These are phyloP conservation scores for Hydnum rufescens DNA, from an alignment of 768 basidiomycete species.

Conservation along the genomic window DNA sequence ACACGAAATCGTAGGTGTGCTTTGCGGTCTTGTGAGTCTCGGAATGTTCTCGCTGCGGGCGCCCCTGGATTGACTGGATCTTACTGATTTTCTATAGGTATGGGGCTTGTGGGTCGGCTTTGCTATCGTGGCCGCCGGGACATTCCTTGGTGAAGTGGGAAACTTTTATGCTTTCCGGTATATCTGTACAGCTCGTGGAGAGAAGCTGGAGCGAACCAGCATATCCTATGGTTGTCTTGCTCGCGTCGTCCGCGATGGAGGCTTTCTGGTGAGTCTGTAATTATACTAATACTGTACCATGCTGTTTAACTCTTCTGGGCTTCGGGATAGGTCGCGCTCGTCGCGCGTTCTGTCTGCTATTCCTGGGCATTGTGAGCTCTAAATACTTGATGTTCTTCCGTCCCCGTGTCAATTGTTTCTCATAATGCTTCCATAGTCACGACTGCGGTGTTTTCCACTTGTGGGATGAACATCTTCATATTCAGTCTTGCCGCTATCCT, in stretches of 20 bases:
- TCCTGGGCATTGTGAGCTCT: constrained; percentile 55
- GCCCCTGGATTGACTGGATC: too few relatives aligned
- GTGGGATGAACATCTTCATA: constrained; percentile 63
- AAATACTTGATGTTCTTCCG: constrained; percentile 9
- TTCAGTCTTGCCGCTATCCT: constrained; percentile 66
- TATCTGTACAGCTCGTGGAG: constrained; percentile 51
- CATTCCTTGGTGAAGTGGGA: constrained; percentile 69
- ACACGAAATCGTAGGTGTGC: constrained; percentile 74
- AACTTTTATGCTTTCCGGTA: constrained; percentile 49
- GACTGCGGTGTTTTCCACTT: constrained; percentile 72
- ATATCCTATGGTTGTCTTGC: constrained; percentile 30
- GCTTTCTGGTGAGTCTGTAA: constrained; percentile 33
- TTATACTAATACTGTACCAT: constrained; percentile 1
- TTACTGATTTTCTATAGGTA: too few relatives aligned
- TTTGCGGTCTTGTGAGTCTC: constrained; percentile 87
- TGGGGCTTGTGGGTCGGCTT: constrained; percentile 43
- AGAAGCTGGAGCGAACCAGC: constrained; percentile 41
- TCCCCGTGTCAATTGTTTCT: background rate
- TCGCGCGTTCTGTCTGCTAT: constrained; percentile 65
- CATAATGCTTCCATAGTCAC: constrained; percentile 33
- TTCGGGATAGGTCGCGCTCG: constrained; percentile 33
- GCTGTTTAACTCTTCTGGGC: background rate
- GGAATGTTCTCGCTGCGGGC: constrained; percentile 27
- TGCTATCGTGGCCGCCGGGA: constrained; percentile 66
- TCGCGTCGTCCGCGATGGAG: constrained; percentile 60